Evolutionary conservation across 805 yeast genomes (phyloP).

Genomic region (Wickerhamiella lipophila): DNA sequence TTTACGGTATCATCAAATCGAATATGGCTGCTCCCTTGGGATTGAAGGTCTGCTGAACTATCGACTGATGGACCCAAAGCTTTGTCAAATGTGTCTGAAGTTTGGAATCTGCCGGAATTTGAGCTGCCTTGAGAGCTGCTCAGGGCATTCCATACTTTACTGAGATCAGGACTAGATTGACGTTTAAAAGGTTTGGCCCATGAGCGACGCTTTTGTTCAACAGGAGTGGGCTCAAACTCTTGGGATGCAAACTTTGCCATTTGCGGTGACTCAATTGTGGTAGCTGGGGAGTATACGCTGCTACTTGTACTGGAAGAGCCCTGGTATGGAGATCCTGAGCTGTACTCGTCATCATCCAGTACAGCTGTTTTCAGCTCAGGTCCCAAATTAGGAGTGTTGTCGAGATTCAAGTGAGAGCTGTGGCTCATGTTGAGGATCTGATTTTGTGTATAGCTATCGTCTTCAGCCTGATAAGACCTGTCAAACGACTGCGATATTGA

Average conservation of each 20-base stretch:
- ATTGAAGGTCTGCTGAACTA: not conserved
- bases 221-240: constrained; percentile 9
- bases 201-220: constrained; percentile 23
- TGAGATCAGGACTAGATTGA: constrained; percentile 27
- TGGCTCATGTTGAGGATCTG: constrained; percentile 7
- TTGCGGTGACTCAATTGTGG: constrained; percentile 14
- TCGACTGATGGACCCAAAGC: not conserved
- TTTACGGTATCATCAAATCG: not conserved
- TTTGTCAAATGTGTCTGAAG: not conserved
- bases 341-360: constrained; percentile 9
- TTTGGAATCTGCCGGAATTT: not conserved
- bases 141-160: constrained; percentile 20
- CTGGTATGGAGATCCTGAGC: constrained; percentile 18
- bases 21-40: not conserved
- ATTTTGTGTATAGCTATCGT: not conserved
- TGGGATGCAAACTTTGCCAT: not conserved
- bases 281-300: constrained; percentile 20
- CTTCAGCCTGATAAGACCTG: not conserved
- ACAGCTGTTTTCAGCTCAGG: not conserved
- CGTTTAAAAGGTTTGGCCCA: constrained; percentile 37
- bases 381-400: constrained; percentile 8
- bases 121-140: constrained; percentile 3
- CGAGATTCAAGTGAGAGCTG: constrained; percentile 5
- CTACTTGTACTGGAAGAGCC: constrained; percentile 19
- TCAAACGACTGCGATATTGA: not conserved